These are phyloP conservation scores for Coemansia sp. DNA, from an alignment of 371 early-diverging fungal species.

Conservation along the genomic window DNA sequence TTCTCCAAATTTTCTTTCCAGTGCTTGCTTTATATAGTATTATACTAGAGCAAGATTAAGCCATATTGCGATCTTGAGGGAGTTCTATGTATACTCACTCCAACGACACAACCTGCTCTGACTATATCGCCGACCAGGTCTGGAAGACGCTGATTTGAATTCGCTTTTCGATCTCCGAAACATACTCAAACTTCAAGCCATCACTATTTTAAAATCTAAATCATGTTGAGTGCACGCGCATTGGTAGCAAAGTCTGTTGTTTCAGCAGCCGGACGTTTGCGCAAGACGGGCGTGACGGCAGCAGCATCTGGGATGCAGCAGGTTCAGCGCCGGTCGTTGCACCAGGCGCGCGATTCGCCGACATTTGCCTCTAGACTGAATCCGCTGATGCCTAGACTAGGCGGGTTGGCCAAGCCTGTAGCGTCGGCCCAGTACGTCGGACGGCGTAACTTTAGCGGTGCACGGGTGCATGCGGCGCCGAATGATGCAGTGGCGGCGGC, in stretches of 20 bases:
- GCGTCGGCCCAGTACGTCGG: conserved; percentile 16
- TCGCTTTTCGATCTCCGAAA: too few relatives aligned
- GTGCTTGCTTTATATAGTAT: background rate
- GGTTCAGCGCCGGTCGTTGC: conserved; percentile 2
- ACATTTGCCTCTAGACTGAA: background rate
- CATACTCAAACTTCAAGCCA: background rate
- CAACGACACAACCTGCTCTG: conserved; percentile 8
- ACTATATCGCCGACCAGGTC: conserved; percentile 49
- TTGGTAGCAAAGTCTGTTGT: background rate
- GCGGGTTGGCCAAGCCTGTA: background rate
- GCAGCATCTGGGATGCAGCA: conserved; percentile 4
- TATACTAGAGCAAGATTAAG: conserved; percentile 2
- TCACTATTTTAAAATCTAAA: background rate
- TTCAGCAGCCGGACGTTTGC: background rate
- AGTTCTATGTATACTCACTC: conserved; percentile 1
- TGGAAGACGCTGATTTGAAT: conserved; percentile 43
- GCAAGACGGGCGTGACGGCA: background rate
- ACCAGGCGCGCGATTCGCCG: background rate
- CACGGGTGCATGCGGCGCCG: conserved; percentile 21
- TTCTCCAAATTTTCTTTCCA: background rate
- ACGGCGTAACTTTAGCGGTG: conserved; percentile 26
- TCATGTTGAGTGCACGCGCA: conserved; percentile 30
- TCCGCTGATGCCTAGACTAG: background rate
- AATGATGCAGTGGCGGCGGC: conserved; percentile 28
- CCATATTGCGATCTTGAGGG: background rate